Conservation (phyloP, 345 rosid species). For the Melaleuca alternifolia region DNA sequence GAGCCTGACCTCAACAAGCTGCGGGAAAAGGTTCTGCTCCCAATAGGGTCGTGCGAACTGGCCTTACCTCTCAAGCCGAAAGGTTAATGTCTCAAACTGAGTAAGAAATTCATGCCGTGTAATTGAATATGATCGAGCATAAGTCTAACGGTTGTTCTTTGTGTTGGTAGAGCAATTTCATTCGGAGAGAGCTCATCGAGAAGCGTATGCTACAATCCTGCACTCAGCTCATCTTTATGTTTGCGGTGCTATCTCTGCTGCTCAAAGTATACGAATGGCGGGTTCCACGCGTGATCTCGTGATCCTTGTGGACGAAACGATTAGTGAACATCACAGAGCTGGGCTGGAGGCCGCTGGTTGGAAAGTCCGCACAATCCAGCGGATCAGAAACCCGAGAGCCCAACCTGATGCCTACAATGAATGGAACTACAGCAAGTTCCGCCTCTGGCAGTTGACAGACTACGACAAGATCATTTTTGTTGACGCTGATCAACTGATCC, state of each 20-base stretch:
- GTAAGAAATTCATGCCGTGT: background rate
- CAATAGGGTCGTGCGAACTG: slow-evolving; percentile 9
- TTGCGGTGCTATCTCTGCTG: slow-evolving; percentile 36
- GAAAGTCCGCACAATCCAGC: slow-evolving; percentile 24
- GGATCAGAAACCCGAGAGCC: slow-evolving; percentile 39
- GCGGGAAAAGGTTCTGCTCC: slow-evolving; percentile 2
- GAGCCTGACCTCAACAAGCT: background rate
- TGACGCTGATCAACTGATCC: slow-evolving; percentile 32
- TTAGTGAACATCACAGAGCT: slow-evolving; percentile 20
- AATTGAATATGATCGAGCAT: background rate
- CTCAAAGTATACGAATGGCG: slow-evolving; percentile 32
- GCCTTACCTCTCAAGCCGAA: background rate
- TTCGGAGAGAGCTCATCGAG: slow-evolving; percentile 14
- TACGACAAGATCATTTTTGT: slow-evolving; percentile 43
- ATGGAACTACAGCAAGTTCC: slow-evolving; percentile 47
- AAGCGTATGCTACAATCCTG: slow-evolving; percentile 38
- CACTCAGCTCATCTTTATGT: slow-evolving; percentile 35
- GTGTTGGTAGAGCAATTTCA: slow-evolving; percentile 9
- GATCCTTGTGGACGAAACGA: slow-evolving; percentile 33
- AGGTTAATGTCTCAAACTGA: background rate
- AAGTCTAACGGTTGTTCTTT: background rate
- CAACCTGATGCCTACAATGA: slow-evolving; percentile 30
- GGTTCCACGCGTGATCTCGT: slow-evolving; percentile 36
- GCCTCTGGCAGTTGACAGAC: slow-evolving; percentile 43
- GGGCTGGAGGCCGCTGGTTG: slow-evolving; percentile 36